Evolutionary conservation across 306 rosid genomes (phyloP), one percentile per base, ranked within the genome.

Genomic region (Medicago truncatula): DNA sequence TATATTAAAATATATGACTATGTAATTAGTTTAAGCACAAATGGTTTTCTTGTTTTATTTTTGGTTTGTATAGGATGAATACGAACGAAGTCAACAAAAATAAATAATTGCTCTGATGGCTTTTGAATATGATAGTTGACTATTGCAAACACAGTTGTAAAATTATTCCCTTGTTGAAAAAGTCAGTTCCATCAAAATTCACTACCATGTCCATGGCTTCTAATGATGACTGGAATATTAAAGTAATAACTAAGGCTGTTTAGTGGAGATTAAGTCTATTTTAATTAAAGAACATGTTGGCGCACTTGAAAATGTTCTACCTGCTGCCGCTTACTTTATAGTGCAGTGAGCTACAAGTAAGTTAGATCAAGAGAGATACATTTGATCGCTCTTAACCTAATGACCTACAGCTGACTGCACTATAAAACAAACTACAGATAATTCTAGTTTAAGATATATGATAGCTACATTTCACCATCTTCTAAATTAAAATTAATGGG

Each of bases 61-160:
- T 1, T 28, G 31, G 31, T 28, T 13, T 59, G 3, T 59, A 59
- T 25, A 25, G 9, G 40, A 4, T 23, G 63, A 21, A 25, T 10
- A 25, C 4, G 23, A 39, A 25, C 4, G 23, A 39, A 39, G 50
- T 64, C 28, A n/a, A 58, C 49, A 52, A 69, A 15, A 16, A 58
- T 17, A 58, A 53, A 6, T 31, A 53, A 47, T 53, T 16, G 50
- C 17, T 1, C 4, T 18, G 58, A n/a, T 3, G 52, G 61, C 58
- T 9, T 34, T 34, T 46, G 28, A 69, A 40, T 23, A 54, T 63
- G 60, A 52, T 39, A 39, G 57, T 70, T 78, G 58, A 71, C 77
- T 49, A 60, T 6, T 15, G n/a, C 36, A 20, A 46, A 47, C 2
- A 57, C 5, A n/a, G 65, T 18, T 16, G 11, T 40, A 38, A 52